Base-by-base conservation (phyloP, 169 alveolate genomes). In the Plasmodium gallinaceum region DNA sequence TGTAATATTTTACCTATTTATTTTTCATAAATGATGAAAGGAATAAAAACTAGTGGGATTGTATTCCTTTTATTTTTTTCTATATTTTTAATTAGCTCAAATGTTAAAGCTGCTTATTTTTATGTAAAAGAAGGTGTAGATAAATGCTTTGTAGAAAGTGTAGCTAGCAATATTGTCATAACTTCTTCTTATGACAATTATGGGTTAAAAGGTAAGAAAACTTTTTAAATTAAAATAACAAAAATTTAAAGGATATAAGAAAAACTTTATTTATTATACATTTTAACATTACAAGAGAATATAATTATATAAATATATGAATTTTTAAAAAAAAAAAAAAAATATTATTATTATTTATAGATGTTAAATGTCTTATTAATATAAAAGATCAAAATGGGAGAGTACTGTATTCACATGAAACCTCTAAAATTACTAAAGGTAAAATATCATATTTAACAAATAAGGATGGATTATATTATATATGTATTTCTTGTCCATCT, bases 401-500 rank as follows among this genome's bases (percentile, higher is more conserved):
- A 51, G 78, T 76, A 0, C 10, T 76, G 69, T 48, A 76, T 37
- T 64, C 89, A 42, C 89, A 76, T 46, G 89, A 76, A 2, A 37
- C 78, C 8, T 76, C 89, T 5, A 46, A 64, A 76, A 48, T 76
- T 20, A 76, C 61, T 5, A 76, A 62, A 65, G 89, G 89, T 5
- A 90, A 93, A 18, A 46, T 93, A 37, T 74, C 96, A 7, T 92
- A 76, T 68, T 80, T 93, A 18, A 60, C 93, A 39, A 61, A 85
- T 26, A 51, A 64, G 58, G 86, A 88, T 48, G 95, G 93, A 32
- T 32, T 71, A 26, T 89, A 93, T 62, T 69, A 88, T 45, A 83
- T 93, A 18, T 93, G 96, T 48, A 88, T 93, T 46, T 89, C 92
- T 14, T 93, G 96, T 71, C 95, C 95, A 12, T 88, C 93, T 7